Conservation (phyloP, 257 asterid species). For the Fraxinus quadrangulata region DNA sequence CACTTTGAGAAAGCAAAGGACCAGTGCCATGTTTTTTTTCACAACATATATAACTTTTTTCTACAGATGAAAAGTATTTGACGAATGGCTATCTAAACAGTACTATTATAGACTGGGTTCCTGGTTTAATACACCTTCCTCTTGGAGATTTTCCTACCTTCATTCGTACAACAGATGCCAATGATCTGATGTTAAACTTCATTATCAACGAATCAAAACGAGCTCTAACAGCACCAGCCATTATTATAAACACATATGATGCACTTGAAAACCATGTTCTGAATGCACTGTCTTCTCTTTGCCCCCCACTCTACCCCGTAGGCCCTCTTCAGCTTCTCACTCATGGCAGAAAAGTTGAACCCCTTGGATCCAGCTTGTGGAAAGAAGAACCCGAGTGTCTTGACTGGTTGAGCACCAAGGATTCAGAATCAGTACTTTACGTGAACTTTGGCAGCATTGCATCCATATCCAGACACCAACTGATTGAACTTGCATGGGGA, state of each 20-base stretch:
- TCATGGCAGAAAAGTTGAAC: background rate
- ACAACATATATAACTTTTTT: background rate
- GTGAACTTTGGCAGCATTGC: slow-evolving; percentile 17
- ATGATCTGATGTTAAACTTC: slow-evolving; percentile 4
- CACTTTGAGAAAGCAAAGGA: too few species aligned
- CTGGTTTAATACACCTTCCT: background rate
- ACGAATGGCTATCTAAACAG: background rate
- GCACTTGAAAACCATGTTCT: slow-evolving; percentile 9
- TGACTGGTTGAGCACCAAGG: slow-evolving; percentile 1
- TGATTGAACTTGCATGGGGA: slow-evolving; percentile 40
- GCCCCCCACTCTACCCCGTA: slow-evolving; percentile 2
- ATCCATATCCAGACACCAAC: slow-evolving; percentile 2
- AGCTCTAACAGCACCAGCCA: slow-evolving; percentile 6
- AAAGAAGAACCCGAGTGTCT: slow-evolving; percentile 2
- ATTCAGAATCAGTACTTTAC: background rate
- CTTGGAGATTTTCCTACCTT: background rate
- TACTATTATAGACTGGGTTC: background rate
- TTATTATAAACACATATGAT: slow-evolving; percentile 6
- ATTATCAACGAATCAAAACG: background rate
- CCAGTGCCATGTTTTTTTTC: background rate
- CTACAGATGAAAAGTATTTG: background rate
- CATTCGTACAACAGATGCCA: background rate
- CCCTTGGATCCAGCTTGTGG: slow-evolving; percentile 5
- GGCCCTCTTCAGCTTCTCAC: slow-evolving; percentile 14
- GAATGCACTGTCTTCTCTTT: background rate